A percentile compares a stretch with the other conserved stretches of the same genome.
These are phyloP conservation scores for Pyrenophora graminea DNA, from an alignment of 2,329 filamentous ascomycete genomes.

Conservation along the genomic window DNA sequence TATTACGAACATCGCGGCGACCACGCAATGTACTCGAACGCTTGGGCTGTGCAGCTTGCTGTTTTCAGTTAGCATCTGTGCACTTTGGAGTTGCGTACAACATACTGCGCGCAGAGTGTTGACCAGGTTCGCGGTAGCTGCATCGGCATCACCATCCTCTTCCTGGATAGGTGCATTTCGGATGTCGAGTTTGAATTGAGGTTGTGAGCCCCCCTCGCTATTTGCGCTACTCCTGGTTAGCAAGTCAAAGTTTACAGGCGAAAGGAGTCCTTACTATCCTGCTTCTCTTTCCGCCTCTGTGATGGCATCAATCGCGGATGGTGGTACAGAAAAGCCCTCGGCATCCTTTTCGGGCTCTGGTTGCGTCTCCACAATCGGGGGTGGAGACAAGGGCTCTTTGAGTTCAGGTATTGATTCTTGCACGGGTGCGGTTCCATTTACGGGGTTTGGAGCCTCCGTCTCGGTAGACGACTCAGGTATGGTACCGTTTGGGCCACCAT, in stretches of 20 bases:
- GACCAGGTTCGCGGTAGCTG: constrained; percentile 74
- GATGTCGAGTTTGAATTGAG: constrained; percentile 78
- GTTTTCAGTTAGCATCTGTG: constrained; percentile 32
- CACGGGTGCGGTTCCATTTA: constrained; percentile 36
- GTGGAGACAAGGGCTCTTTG: constrained; percentile 44
- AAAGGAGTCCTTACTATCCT: constrained; percentile 32
- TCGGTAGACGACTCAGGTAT: constrained; percentile 24
- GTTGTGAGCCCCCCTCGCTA: constrained; percentile 35
- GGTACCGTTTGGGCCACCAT: constrained; percentile 40
- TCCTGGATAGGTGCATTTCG: constrained; percentile 77
- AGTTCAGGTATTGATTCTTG: constrained; percentile 44
- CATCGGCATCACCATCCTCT: constrained; percentile 73
- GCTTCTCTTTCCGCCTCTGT: constrained; percentile 73
- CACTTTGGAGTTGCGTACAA: constrained; percentile 1
- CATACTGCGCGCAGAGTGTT: constrained; percentile 67
- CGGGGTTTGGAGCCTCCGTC: constrained; percentile 22
- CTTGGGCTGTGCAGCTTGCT: constrained; percentile 60
- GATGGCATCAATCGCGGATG: constrained; percentile 62
- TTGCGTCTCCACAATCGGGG: constrained; percentile 24
- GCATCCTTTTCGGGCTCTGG: constrained; percentile 62
- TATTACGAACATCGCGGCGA: constrained; percentile 88
- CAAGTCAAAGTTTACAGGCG: constrained; percentile 3
- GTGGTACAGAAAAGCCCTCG: constrained; percentile 77
- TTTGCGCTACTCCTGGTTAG: constrained; percentile 16
- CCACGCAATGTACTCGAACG: constrained; percentile 77